Evolutionary conservation across 2,329 filamentous ascomycete genomes (phyloP), one percentile per base, ranked within the genome.

Genomic region (Neonectria sp.): DNA sequence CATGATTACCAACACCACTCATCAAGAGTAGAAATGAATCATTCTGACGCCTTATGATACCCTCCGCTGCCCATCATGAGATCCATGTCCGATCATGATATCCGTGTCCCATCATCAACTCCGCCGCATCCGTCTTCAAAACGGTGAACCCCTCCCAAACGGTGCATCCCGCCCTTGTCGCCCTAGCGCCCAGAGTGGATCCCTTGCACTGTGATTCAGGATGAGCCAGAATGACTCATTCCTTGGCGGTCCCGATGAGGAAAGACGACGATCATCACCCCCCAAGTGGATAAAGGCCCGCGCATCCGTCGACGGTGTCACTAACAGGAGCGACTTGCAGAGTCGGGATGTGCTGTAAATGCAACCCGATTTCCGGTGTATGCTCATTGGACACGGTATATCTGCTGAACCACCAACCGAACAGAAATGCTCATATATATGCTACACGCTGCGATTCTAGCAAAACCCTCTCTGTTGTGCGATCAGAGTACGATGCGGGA

Each of bases 171-270:
- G n/a, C 45, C 29, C 29, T 15, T 9, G 24, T 35, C 48, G 11
- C 21, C 8, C 15, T 56, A 29, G 51, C 25, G 43, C 12, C n/a
- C 9, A 48, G 31, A 17, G 63, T 61, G 63, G 63, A 13, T 11
- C 45, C 13, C 57, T 40, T 45, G 61, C 51, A 55, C 49, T 45
- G 45, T 60, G 61, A 74, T 55, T 63, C 69, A 72, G 64, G 29
- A 72, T 79, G 77, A 79, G 71, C 72, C 65, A 78, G 68, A 78
- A 77, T 80, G 78, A 80, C 61, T 79, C 78, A 80, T 79, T 75
- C 63, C 52, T 63, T 37, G 51, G 17, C 40, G 49, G 56, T 68
- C 71, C 74, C 43, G 67, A 49, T 70, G 67, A 33, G 48, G 72
- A 68, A 70, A 63, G 21, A 15, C 27, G 29, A 29, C 37, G 6